Conservation (phyloP, 768 basidiomycete genomes). For the Lenzites betulinus region DNA sequence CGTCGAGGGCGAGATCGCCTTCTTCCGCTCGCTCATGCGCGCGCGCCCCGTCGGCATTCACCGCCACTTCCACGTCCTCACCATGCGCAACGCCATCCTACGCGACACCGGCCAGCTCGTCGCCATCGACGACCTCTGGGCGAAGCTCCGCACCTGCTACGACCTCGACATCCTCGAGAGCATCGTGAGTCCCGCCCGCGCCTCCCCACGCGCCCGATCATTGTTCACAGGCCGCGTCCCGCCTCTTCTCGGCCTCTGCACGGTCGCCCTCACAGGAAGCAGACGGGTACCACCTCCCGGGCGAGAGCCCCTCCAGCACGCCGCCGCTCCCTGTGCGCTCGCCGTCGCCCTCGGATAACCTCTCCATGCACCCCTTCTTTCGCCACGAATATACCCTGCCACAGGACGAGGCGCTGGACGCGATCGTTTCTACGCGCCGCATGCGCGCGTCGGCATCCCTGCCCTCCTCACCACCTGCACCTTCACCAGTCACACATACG, state of each 20-base stretch:
- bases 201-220: background rate
- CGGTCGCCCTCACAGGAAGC: slow-evolving; percentile 37
- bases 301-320: slow-evolving; percentile 7
- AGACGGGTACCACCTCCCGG: slow-evolving; percentile 41
- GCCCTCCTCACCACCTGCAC: slow-evolving; percentile 60
- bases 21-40: slow-evolving; percentile 81
- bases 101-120: slow-evolving; percentile 69
- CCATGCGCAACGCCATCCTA: slow-evolving; percentile 69
- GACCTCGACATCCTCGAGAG: slow-evolving; percentile 75
- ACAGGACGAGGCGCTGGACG: slow-evolving; percentile 58
- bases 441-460: slow-evolving; percentile 64
- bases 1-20: slow-evolving; percentile 81
- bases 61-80: slow-evolving; percentile 78
- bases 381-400: slow-evolving; percentile 67
- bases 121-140: slow-evolving; percentile 68
- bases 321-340: slow-evolving; percentile 51
- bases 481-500: slow-evolving; percentile 36
- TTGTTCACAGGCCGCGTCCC: background rate
- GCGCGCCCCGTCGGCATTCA: slow-evolving; percentile 83
- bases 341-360: slow-evolving; percentile 70
- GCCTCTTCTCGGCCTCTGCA: background rate
- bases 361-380: slow-evolving; percentile 71
- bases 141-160: slow-evolving; percentile 70
- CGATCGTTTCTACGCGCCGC: slow-evolving; percentile 62
- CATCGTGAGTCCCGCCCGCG: slow-evolving; percentile 44